Evolutionary conservation across 768 basidiomycete species (phyloP).

Genomic region (Boletus rufocinnamomeus): DNA sequence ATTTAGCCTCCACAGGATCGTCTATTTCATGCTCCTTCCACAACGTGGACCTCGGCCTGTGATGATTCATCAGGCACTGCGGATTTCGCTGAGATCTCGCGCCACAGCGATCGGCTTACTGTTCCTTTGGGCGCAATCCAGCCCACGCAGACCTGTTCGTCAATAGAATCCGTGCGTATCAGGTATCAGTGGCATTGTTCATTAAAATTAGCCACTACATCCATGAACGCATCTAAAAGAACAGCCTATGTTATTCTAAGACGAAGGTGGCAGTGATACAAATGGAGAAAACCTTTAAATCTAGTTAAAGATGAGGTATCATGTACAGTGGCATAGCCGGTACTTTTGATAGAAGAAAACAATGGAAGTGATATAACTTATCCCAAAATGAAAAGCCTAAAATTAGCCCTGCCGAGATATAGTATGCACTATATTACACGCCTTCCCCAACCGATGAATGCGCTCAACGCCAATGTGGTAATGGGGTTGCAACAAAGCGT

Average conservation of each 20-base stretch:
- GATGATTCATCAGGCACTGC: constrained; percentile 14
- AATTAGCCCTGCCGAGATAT: constrained; percentile 29
- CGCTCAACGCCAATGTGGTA: constrained; percentile 27
- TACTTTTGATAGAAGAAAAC: constrained; percentile 26
- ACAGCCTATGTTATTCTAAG: constrained; percentile 8
- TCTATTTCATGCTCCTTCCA: constrained; percentile 15
- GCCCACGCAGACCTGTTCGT: not conserved
- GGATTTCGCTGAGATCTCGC: constrained; percentile 30
- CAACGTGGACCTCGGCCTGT: constrained; percentile 7
- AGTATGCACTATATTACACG: constrained; percentile 19
- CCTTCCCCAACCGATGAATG: constrained; percentile 18
- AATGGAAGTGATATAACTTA: constrained; percentile 32
- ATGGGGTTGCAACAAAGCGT: constrained; percentile 8
- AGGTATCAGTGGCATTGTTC: constrained; percentile 10
- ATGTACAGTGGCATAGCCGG: constrained; percentile 20
- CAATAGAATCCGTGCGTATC: constrained; percentile 9
- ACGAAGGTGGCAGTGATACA: constrained; percentile 17
- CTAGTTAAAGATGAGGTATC: constrained; percentile 15
- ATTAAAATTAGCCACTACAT: constrained; percentile 12
- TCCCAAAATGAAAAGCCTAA: constrained; percentile 20
- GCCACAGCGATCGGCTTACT: constrained; percentile 12
- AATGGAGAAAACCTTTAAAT: constrained; percentile 10
- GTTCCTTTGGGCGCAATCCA: constrained; percentile 4
- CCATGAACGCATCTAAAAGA: constrained; percentile 3
- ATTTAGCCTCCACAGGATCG: constrained; percentile 6